Evolutionary conservation across 169 alveolate species (phyloP).

Genomic region (Besnoitia besnoiti): DNA sequence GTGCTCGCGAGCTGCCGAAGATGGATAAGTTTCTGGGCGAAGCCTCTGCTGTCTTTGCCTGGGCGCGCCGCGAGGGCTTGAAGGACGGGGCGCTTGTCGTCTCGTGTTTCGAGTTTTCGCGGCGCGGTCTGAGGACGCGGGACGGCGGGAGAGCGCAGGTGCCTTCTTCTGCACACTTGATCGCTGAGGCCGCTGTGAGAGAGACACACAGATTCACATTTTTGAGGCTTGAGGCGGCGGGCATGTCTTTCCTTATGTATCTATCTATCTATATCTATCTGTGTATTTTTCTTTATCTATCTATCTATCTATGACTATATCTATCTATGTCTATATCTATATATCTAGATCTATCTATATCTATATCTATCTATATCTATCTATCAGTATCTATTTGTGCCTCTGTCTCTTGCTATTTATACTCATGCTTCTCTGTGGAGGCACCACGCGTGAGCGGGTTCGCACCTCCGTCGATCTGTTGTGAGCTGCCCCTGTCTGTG

Average conservation of each 20-base stretch:
- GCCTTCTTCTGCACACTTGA: slow-evolving; percentile 36
- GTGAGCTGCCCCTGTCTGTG: too few species aligned
- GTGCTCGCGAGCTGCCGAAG: background rate
- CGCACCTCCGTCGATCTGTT: too few species aligned
- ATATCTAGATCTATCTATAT: too few species aligned
- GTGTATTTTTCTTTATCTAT: too few species aligned
- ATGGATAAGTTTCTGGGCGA: background rate
- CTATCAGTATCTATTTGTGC: too few species aligned
- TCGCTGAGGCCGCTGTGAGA: slow-evolving; percentile 36
- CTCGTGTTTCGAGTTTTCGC: background rate
- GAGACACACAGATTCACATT: background rate
- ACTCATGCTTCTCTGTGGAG: too few species aligned
- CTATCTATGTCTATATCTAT: too few species aligned
- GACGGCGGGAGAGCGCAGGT: slow-evolving; percentile 5
- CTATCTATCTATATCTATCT: background rate
- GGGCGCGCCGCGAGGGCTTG: background rate
- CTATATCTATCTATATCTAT: too few species aligned
- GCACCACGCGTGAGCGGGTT: too few species aligned
- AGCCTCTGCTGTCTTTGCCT: background rate
- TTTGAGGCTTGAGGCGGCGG: background rate
- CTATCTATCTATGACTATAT: background rate
- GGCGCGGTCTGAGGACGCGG: background rate
- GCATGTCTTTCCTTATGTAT: too few species aligned
- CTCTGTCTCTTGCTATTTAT: too few species aligned
- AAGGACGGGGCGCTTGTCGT: background rate